Conservation (phyloP, 129 eudicot genomes). For the Escallonia rubra region DNA sequence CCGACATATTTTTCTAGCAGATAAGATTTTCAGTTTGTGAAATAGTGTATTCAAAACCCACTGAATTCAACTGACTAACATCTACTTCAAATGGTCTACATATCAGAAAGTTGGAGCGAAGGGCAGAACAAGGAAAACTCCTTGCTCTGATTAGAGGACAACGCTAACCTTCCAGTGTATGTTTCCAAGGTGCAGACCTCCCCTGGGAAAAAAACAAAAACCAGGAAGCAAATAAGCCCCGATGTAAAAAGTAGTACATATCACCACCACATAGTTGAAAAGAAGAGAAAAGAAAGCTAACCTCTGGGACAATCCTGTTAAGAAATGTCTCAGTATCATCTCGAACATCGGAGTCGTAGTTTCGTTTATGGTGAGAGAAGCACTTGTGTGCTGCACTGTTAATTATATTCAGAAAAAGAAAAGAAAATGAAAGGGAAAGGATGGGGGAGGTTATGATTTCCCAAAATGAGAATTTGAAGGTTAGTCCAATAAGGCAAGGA, state of each 20-base stretch:
- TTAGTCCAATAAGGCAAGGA: background rate
- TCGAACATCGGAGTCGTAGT: slow-evolving; percentile 90
- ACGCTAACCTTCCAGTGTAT: slow-evolving; percentile 76
- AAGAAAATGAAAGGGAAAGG: background rate
- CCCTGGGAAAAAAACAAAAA: slow-evolving; percentile 58
- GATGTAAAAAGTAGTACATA: background rate
- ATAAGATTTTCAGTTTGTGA: too few relatives aligned
- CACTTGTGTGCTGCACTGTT: slow-evolving; percentile 98
- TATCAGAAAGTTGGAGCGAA: background rate
- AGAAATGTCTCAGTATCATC: slow-evolving; percentile 93
- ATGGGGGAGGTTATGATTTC: background rate
- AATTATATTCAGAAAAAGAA: background rate
- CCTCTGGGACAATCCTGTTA: slow-evolving; percentile 90
- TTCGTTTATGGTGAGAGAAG: slow-evolving; percentile 95
- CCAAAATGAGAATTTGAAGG: background rate
- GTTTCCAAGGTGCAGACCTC: slow-evolving; percentile 93
- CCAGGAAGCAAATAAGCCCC: slow-evolving; percentile 9
- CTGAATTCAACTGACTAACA: too few relatives aligned
- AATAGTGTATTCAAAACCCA: too few relatives aligned
- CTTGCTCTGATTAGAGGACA: slow-evolving; percentile 1
- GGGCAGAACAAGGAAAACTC: background rate
- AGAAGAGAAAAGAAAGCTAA: slow-evolving; percentile 17
- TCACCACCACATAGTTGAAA: background rate
- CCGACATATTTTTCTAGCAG: too few relatives aligned
- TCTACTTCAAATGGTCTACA: background rate